A percentile compares a stretch with the other conserved stretches of the same genome.
Conservation (phyloP, 2,329 filamentous ascomycete species). For the Penicillium thymicola region DNA sequence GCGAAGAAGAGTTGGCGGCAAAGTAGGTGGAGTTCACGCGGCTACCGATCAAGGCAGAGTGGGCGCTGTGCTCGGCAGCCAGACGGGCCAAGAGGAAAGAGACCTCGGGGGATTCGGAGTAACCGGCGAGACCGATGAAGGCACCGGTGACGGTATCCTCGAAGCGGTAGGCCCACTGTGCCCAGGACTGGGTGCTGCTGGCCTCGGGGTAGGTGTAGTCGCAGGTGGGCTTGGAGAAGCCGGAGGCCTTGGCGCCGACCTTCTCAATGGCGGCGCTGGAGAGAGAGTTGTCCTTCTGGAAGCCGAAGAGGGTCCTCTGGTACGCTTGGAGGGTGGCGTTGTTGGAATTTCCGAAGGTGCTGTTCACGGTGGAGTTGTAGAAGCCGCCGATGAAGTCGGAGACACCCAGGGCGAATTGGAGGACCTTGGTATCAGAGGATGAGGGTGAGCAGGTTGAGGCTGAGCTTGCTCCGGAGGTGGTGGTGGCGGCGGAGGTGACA, state of each 20-base stretch:
- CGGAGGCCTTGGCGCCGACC: slow-evolving; percentile 12
- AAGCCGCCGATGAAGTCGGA: slow-evolving; percentile 24
- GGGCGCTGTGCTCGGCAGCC: slow-evolving; percentile 26
- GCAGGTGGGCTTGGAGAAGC: slow-evolving; percentile 22
- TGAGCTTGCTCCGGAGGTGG: slow-evolving; percentile 10
- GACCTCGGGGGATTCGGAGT: slow-evolving; percentile 30
- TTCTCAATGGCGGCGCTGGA: slow-evolving; percentile 25
- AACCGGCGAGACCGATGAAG: slow-evolving; percentile 28
- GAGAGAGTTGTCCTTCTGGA: slow-evolving; percentile 25
- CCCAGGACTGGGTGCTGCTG: slow-evolving; percentile 15
- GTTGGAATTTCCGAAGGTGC: slow-evolving; percentile 17
- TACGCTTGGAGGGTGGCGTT: slow-evolving; percentile 20
- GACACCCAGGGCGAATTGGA: slow-evolving; percentile 25
- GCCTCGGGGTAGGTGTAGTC: slow-evolving; percentile 21
- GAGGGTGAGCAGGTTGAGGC: slow-evolving; percentile 19
- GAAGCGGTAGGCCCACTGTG: slow-evolving; percentile 20
- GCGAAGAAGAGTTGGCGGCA: slow-evolving; percentile 19
- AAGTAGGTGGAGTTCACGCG: slow-evolving; percentile 16
- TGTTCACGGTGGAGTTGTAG: slow-evolving; percentile 28
- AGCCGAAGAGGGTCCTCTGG: slow-evolving; percentile 18
- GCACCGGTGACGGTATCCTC: slow-evolving; percentile 24
- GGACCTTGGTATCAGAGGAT: slow-evolving; percentile 19
- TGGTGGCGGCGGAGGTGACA: slow-evolving; percentile 3
- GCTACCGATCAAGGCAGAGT: slow-evolving; percentile 22
- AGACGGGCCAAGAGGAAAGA: slow-evolving; percentile 30